Evolutionary conservation across 2,329 filamentous ascomycete species (phyloP), one percentile per base, ranked within the genome.

Genomic region (Purpureocillium takamizusanense): DNA sequence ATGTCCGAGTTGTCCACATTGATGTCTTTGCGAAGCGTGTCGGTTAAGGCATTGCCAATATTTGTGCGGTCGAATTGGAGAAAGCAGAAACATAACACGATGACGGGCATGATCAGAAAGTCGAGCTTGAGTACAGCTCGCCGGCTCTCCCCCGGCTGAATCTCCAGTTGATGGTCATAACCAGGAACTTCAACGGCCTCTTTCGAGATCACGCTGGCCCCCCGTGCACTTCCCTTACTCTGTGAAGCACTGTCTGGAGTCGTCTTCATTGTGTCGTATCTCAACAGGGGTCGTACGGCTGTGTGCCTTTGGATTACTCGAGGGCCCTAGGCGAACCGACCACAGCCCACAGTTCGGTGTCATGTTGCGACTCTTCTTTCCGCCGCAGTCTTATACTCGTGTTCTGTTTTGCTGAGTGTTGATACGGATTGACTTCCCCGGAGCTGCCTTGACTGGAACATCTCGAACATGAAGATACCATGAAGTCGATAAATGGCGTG

Each of bases 11-110:
- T 71, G 1, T 59, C 62, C 38, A 75, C 63, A 12, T 59, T 53
- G 6, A 74, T 60, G 40, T 75, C 70, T 3, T 58, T 42, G 12
- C 67, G 60, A 32, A 75, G 63, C 3, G 61, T 67, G 31, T 73
- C 70, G 3, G 70, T 75, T 30, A 75, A 46, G 3, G 71, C 71
- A 27, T 70, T 72, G 39, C 64, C 63, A 38, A 70, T 70, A 42
- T 66, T 69, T 33, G 45, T 56, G 7, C 54, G 52, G 23, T 59
- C 54, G 28, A 59, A 56, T 14, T 59, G 56, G 3, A 59, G 53
- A 31, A 56, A 54, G 27, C 49, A 56, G 27, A 59, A 59, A 21
- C 52, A 55, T 4, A 55, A 44, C 2, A 59, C 44, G 4, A 59
- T 53, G 12, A 52, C 48, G 1, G 55, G 54, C 21, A 59, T 33